These are phyloP conservation scores for Dothideomycetes sp. DNA, from an alignment of 2,329 filamentous ascomycete species.

Conservation along the genomic window DNA sequence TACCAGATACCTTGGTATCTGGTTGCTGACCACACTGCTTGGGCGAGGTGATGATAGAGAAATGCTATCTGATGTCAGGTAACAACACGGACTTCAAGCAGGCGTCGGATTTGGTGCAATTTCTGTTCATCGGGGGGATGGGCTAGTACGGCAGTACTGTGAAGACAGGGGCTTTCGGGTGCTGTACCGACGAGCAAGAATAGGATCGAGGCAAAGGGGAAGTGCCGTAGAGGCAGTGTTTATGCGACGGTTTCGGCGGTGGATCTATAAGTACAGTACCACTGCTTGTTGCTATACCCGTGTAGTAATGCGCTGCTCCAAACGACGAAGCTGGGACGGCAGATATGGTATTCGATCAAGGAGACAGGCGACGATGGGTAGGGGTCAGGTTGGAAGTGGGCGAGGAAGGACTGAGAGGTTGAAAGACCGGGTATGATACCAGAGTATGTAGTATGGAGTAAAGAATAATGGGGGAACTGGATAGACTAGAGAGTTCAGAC, in stretches of 20 bases:
- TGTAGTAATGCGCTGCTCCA: background rate
- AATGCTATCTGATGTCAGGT: no score
- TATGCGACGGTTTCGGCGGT: background rate
- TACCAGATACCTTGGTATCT: no score
- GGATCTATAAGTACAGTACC: no score
- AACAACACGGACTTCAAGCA: no score
- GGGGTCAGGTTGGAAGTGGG: background rate
- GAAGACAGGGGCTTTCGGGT: background rate
- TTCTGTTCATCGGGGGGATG: no score
- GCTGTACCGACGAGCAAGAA: background rate
- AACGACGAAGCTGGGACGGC: background rate
- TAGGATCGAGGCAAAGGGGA: background rate
- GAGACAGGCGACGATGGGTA: background rate
- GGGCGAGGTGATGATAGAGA: no score
- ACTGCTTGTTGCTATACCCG: background rate
- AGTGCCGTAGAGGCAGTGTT: background rate
- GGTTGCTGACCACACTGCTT: no score
- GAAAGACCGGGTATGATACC: background rate
- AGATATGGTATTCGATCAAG: background rate
- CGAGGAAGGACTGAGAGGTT: background rate
- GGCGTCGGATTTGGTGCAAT: no score
- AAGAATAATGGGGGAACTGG: background rate
- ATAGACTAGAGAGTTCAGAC: background rate
- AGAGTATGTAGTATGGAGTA: background rate
- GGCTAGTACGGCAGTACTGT: no score